Conservation (phyloP, 2,329 filamentous ascomycete species). For the Trichoderma afroharzianum region DNA sequence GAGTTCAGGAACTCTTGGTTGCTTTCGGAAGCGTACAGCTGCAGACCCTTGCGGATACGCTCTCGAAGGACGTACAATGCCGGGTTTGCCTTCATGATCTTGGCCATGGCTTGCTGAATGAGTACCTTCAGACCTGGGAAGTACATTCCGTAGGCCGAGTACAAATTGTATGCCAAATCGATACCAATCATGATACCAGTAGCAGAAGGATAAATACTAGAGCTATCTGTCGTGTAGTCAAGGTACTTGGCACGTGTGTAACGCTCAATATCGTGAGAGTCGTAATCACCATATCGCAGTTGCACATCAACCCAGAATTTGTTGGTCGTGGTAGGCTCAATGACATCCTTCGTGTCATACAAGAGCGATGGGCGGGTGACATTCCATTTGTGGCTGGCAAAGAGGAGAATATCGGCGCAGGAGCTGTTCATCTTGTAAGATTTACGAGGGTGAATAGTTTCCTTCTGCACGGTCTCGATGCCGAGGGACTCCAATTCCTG, state of each 20-base stretch:
- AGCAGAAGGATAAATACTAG: constrained; percentile 96
- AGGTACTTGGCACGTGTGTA: constrained; percentile 98
- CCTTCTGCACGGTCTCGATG: constrained; percentile 97
- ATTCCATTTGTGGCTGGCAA: constrained; percentile 98
- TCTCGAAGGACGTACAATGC: constrained; percentile 94
- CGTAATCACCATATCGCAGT: constrained; percentile 94
- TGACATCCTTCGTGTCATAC: constrained; percentile 94
- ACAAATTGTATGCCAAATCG: constrained; percentile 95
- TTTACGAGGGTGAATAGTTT: constrained; percentile 98
- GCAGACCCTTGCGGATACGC: constrained; percentile 96
- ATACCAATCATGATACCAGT: constrained; percentile 98
- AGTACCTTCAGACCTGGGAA: constrained; percentile 96
- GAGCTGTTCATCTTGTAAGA: constrained; percentile 99
- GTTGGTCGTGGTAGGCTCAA: constrained; percentile 91
- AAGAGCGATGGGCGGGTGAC: constrained; percentile 89
- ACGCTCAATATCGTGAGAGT: constrained; percentile 97
- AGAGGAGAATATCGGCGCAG: constrained; percentile 93
- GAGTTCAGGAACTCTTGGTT: constrained; percentile 99
- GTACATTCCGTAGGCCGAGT: constrained; percentile 97
- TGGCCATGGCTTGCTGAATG: constrained; percentile 97
- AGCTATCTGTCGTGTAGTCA: constrained; percentile 97
- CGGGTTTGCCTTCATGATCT: constrained; percentile 99
- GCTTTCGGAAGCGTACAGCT: constrained; percentile 96
- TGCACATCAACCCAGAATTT: constrained; percentile 99
- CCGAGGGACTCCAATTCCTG: constrained; percentile 93